phyloP scores from a whole-genome alignment of 257 asterid genomes.

The Salvia hispanica region DNA sequence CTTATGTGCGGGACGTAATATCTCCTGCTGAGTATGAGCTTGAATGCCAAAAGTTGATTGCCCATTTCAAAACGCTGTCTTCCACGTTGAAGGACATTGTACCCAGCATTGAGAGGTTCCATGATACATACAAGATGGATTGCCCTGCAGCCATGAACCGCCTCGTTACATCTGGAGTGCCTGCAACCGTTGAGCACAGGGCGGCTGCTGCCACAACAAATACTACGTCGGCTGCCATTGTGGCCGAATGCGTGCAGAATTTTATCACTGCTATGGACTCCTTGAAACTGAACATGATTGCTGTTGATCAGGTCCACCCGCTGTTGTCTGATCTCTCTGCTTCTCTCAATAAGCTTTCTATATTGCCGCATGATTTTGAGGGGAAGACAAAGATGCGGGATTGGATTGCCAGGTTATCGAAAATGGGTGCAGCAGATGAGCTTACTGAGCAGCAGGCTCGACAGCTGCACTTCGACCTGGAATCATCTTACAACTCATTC shows the following conservation, averaged over 20 bases:
- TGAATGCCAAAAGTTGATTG: conserved; percentile 81
- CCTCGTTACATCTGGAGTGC: conserved; percentile 78
- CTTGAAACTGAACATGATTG: conserved; percentile 80
- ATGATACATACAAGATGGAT: conserved; percentile 84
- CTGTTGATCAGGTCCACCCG: conserved; percentile 96
- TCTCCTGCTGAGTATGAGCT: conserved; percentile 64
- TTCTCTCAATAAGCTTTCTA: conserved; percentile 76
- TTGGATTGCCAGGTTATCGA: conserved; percentile 82
- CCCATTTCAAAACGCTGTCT: conserved; percentile 82
- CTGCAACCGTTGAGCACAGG: conserved; percentile 95
- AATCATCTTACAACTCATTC: conserved; percentile 89
- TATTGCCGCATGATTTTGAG: conserved; percentile 85
- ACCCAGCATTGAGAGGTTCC: conserved; percentile 81
- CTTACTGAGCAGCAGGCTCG: conserved; percentile 96
- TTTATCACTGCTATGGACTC: conserved; percentile 96
- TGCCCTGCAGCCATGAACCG: conserved; percentile 80
- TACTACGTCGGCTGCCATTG: conserved; percentile 72
- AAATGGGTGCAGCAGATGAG: conserved; percentile 96
- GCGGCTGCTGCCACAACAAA: conserved; percentile 57
- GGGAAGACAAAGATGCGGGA: conserved; percentile 94
- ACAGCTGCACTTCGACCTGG: conserved; percentile 94
- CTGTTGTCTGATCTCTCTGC: conserved; percentile 71
- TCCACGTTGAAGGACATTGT: conserved; percentile 73
- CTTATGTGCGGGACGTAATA: conserved; percentile 79
- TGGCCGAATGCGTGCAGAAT: conserved; percentile 91